These are phyloP conservation scores for Boehmeria nivea DNA, from an alignment of 306 rosid species.

Conservation along the genomic window DNA sequence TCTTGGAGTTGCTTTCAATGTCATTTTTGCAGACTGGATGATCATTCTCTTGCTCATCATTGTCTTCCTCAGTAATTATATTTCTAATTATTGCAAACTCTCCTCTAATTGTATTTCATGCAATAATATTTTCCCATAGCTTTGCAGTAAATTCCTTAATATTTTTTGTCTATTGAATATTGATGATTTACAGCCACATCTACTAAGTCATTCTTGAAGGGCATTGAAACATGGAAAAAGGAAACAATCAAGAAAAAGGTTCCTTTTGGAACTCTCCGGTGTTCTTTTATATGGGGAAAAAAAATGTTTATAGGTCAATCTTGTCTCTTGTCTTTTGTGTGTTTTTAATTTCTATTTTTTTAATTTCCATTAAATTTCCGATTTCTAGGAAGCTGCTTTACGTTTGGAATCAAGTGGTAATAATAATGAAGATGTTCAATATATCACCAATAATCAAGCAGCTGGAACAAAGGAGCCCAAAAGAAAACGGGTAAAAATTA, in stretches of 20 bases:
- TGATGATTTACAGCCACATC: slow-evolving; percentile 77
- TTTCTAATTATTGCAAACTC: background rate
- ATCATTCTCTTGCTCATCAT: slow-evolving; percentile 59
- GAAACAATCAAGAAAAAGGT: slow-evolving; percentile 74
- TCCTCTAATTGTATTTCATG: no score
- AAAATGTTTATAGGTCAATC: no score
- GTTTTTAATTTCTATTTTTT: no score
- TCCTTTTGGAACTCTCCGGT: slow-evolving; percentile 1
- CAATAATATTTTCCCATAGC: background rate
- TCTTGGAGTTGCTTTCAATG: slow-evolving; percentile 72
- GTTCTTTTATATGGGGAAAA: background rate
- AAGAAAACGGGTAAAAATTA: slow-evolving; percentile 20
- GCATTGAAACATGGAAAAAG: slow-evolving; percentile 71
- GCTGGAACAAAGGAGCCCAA: slow-evolving; percentile 24
- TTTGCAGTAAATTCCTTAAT: no score
- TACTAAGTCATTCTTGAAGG: slow-evolving; percentile 65
- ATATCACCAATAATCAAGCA: slow-evolving; percentile 17
- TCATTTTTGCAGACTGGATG: slow-evolving; percentile 76
- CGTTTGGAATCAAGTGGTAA: slow-evolving; percentile 39
- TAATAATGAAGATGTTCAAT: slow-evolving; percentile 40
- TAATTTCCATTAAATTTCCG: no score
- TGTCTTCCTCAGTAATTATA: slow-evolving; percentile 53
- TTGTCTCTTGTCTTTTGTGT: no score
- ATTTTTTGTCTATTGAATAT: no score
- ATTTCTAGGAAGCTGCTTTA: slow-evolving; percentile 52